These are phyloP conservation scores for Diaporthe helianthi DNA, from an alignment of 2,329 filamentous ascomycete species.

Conservation along the genomic window DNA sequence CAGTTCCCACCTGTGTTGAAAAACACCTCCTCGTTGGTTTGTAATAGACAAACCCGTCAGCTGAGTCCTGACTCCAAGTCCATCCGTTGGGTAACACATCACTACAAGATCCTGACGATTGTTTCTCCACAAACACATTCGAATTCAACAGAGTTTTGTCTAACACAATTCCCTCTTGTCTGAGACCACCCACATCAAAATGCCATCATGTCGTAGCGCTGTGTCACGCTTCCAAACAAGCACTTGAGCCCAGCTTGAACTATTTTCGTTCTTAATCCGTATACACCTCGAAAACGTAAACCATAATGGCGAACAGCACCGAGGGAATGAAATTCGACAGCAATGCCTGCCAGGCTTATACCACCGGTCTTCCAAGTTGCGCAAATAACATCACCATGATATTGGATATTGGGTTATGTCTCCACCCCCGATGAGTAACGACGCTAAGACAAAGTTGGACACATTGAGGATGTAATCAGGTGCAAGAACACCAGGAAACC, in stretches of 20 bases:
- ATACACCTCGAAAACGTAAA: neutral
- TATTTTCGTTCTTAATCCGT: no score
- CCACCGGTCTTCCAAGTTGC: slow-evolving; percentile 3
- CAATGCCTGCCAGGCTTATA: slow-evolving; percentile 17
- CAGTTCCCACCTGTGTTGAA: no score
- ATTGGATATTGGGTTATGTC: neutral
- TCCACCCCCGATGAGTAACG: slow-evolving; percentile 3
- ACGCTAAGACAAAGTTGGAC: slow-evolving; percentile 3
- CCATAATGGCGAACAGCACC: neutral
- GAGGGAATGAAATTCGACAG: neutral
- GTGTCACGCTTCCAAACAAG: slow-evolving; percentile 35
- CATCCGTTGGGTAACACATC: no score
- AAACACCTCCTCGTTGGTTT: no score
- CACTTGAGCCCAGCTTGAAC: slow-evolving; percentile 29
- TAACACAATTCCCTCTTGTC: neutral
- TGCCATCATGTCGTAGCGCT: slow-evolving; percentile 38
- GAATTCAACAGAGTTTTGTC: no score
- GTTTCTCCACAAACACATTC: neutral
- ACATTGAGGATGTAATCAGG: neutral
- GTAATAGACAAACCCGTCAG: neutral
- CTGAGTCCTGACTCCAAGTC: no score
- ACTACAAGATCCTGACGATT: no score
- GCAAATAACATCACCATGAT: neutral
- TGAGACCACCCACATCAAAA: slow-evolving; percentile 30
- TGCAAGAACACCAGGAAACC: neutral